These are phyloP conservation scores for Aphanomyces euteiches DNA, from an alignment of 352 stramenopile genomes.

Conservation along the genomic window DNA sequence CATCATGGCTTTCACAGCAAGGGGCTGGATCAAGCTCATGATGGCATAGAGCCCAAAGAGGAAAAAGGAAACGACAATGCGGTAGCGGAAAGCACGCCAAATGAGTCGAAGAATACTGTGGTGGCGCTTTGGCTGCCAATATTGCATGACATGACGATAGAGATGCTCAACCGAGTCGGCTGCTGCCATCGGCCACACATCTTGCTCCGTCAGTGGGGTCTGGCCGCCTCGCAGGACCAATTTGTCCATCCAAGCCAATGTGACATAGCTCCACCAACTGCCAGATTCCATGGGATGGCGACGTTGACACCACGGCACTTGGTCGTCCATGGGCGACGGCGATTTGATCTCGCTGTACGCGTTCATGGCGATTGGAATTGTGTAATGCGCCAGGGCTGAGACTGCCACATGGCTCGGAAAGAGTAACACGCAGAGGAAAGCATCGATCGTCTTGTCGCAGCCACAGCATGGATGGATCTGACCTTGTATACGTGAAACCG, in stretches of 20 bases:
- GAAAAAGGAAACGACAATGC: conserved; percentile 36
- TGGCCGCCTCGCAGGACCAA: conserved; percentile 1
- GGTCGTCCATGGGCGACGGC: not conserved
- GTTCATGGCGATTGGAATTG: not conserved
- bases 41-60: conserved; percentile 40
- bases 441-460: too few relatives aligned
- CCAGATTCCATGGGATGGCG: conserved; percentile 39
- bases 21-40: conserved; percentile 42
- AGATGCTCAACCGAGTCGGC: conserved; percentile 35
- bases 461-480: too few relatives aligned
- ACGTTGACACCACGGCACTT: not conserved
- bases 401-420: too few relatives aligned
- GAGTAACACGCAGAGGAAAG: too few relatives aligned
- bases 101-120: conserved; percentile 42
- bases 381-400: too few relatives aligned
- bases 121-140: conserved; percentile 34
- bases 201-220: conserved; percentile 14
- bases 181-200: conserved; percentile 17
- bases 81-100: conserved; percentile 46
- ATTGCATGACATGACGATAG: conserved; percentile 14
- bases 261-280: conserved; percentile 44
- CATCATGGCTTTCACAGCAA: conserved; percentile 57
- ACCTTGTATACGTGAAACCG: too few relatives aligned
- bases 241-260: conserved; percentile 50
- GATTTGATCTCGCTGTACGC: not conserved